These are phyloP conservation scores for Helicocarpus griseus DNA, from an alignment of 2,329 filamentous ascomycete species.

Conservation along the genomic window DNA sequence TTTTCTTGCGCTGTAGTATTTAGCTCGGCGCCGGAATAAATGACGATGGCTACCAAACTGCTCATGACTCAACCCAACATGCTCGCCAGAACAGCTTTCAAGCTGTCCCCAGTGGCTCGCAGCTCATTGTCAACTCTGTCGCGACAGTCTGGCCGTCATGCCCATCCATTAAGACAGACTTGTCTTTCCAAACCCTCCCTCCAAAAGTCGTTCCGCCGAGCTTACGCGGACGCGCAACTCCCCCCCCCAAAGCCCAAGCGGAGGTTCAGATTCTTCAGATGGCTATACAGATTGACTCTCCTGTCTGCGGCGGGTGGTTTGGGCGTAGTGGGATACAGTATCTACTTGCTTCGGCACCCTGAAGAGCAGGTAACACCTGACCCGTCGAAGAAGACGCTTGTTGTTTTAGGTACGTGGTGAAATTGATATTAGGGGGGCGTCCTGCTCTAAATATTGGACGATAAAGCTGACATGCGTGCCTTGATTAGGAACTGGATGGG, in stretches of 20 bases:
- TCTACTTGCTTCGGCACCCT: constrained; percentile 76
- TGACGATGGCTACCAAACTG: constrained; percentile 25
- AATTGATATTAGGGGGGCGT: not conserved
- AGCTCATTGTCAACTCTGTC: constrained; percentile 24
- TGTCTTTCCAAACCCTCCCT: constrained; percentile 16
- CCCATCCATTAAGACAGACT: constrained; percentile 19
- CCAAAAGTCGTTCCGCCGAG: constrained; percentile 34
- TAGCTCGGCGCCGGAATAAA: not conserved
- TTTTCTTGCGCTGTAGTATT: not conserved
- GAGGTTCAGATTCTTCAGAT: constrained; percentile 63
- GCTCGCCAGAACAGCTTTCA: constrained; percentile 23
- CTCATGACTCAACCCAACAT: constrained; percentile 26
- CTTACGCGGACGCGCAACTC: constrained; percentile 39
- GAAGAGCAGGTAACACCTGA: constrained; percentile 69
- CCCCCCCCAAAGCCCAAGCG: constrained; percentile 37
- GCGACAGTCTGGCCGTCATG: constrained; percentile 17
- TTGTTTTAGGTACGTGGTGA: constrained; percentile 68
- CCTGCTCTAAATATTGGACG: not conserved
- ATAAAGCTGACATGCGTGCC: constrained; percentile 15
- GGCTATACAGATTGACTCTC: constrained; percentile 75
- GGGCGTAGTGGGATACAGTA: constrained; percentile 65
- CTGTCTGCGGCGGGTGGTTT: constrained; percentile 60
- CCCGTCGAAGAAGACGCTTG: constrained; percentile 89
- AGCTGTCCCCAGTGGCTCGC: constrained; percentile 28
- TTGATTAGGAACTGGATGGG: constrained; percentile 80